Evolutionary conservation across 2,329 filamentous ascomycete species (phyloP).

Genomic region (Nothomitra cinnamomea): DNA sequence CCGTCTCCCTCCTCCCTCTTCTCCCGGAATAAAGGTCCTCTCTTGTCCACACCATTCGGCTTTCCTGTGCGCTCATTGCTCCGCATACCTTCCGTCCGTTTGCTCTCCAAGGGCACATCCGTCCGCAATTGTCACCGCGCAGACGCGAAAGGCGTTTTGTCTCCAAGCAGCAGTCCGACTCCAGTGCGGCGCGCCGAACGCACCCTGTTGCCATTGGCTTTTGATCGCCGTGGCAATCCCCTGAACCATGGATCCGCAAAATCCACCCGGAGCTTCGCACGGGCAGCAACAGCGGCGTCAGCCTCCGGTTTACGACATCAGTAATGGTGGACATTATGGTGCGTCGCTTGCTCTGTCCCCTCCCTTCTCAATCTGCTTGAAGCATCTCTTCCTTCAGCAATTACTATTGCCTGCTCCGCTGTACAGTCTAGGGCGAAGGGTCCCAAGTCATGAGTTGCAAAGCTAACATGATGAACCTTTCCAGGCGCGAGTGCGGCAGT

Average conservation of each 20-base stretch:
- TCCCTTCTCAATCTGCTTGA: neutral
- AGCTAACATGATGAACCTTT: conserved; percentile 2
- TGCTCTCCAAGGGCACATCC: neutral
- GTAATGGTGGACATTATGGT: conserved; percentile 66
- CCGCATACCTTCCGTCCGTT: neutral
- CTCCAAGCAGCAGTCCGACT: conserved; percentile 4
- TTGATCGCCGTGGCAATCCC: neutral
- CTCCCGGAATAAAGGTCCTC: neutral
- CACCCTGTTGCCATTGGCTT: neutral
- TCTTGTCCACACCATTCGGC: neutral
- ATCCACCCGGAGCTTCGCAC: conserved; percentile 28
- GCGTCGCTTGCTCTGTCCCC: conserved; percentile 18
- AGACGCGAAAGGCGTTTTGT: neutral
- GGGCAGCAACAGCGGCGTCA: conserved; percentile 42
- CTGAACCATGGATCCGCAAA: conserved; percentile 35
- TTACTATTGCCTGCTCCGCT: neutral
- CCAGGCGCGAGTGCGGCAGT: conserved; percentile 52
- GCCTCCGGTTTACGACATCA: conserved; percentile 53
- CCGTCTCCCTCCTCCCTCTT: neutral
- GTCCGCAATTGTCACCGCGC: conserved; percentile 2
- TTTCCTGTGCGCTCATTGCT: neutral
- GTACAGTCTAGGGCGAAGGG: neutral
- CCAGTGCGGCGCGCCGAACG: neutral
- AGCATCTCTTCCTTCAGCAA: neutral
- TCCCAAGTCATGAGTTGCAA: neutral